phyloP scores from a whole-genome alignment of 2,329 filamentous ascomycete genomes.

The Elsinoe australis region DNA sequence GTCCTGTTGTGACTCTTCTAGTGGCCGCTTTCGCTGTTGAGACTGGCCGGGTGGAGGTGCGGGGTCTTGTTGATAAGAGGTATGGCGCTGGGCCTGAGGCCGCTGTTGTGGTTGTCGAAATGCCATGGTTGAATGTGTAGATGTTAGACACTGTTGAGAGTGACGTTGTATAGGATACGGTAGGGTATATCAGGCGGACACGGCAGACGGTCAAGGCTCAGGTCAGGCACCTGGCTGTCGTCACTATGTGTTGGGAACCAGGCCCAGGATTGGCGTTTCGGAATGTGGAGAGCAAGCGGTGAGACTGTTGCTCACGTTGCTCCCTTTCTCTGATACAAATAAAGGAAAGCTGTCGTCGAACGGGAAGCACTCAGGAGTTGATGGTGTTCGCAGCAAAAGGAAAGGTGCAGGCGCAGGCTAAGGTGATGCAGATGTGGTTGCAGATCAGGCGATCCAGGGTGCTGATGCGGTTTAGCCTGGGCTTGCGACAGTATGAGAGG shows the following conservation, averaged over 20 bases:
- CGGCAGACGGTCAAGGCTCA: background rate
- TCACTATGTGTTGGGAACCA: background rate
- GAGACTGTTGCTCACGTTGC: constrained; percentile 6
- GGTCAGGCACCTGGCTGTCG: background rate
- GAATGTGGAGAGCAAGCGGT: constrained; percentile 14
- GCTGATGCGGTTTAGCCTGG: constrained; percentile 13
- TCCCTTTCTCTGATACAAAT: background rate
- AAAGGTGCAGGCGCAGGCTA: constrained; percentile 5
- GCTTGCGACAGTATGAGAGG: constrained; percentile 1
- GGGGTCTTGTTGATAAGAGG: constrained; percentile 21
- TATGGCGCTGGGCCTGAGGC: constrained; percentile 23
- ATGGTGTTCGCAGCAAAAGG: background rate
- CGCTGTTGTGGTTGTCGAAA: constrained; percentile 31
- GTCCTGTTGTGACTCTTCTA: constrained; percentile 77
- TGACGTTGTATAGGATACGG: too few relatives aligned
- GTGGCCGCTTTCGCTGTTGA: constrained; percentile 37
- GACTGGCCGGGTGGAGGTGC: constrained; percentile 22
- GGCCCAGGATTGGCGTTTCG: constrained; percentile 4
- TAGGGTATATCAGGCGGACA: constrained; percentile 8
- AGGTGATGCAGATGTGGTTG: constrained; percentile 14
- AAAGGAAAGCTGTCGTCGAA: background rate
- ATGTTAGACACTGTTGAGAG: background rate
- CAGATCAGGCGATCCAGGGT: constrained; percentile 15
- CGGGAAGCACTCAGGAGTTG: background rate
- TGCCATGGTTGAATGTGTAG: constrained; percentile 24